phyloP scores from a whole-genome alignment of 345 rosid species.

The Reutealis trisperma region DNA sequence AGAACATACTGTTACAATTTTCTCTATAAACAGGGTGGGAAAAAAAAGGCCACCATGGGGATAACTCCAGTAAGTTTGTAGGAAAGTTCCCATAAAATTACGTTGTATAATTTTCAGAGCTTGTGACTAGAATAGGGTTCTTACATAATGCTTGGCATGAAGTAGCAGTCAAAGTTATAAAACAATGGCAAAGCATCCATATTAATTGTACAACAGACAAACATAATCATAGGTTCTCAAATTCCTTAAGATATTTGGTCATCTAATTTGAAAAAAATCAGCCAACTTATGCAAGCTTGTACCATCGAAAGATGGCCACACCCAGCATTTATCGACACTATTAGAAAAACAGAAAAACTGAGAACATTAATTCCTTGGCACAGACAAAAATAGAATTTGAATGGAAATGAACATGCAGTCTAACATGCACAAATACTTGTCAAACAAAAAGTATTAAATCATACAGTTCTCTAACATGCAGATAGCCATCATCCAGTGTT shows the following conservation, averaged over 20 bases:
- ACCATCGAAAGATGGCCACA: neutral
- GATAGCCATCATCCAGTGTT: constrained; percentile 64
- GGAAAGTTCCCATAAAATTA: neutral
- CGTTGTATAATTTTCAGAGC: neutral
- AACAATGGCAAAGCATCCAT: neutral
- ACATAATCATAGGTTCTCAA: neutral
- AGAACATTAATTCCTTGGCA: neutral
- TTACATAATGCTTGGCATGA: neutral
- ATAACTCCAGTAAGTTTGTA: neutral
- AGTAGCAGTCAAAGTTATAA: neutral
- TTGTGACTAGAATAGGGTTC: neutral
- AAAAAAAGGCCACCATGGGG: neutral
- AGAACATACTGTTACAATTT: neutral
- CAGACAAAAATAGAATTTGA: neutral
- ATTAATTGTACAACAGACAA: neutral
- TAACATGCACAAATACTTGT: neutral
- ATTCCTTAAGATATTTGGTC: neutral
- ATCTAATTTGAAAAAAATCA: neutral
- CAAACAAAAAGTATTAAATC: constrained; percentile 17
- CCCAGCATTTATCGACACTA: neutral
- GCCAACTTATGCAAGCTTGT: neutral
- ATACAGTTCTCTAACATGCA: constrained; percentile 76
- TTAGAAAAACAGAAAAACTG: neutral
- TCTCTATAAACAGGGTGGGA: neutral
- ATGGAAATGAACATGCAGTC: neutral